These are phyloP conservation scores for Puya raimondii DNA, from an alignment of 176 grass and related monocot genomes.

Conservation along the genomic window DNA sequence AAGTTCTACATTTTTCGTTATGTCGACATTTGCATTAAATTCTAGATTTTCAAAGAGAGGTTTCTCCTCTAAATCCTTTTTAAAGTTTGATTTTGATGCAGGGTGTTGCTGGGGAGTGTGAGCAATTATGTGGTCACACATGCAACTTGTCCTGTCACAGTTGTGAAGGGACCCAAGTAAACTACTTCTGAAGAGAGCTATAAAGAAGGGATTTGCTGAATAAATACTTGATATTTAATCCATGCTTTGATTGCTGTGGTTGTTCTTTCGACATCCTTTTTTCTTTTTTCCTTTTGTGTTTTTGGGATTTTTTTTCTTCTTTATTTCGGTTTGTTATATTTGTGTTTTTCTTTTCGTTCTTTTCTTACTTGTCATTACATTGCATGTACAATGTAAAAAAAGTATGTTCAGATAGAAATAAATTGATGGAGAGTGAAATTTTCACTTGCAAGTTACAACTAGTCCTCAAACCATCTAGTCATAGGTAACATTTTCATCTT, in stretches of 20 bases:
- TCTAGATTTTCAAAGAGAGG: background rate
- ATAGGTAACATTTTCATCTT: too few species aligned
- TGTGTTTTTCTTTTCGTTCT: background rate
- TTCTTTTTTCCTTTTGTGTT: background rate
- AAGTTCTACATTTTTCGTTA: background rate
- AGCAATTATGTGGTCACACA: conserved; percentile 79
- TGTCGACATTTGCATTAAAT: too few species aligned
- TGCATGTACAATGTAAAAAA: background rate
- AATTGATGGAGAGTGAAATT: background rate
- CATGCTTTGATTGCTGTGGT: background rate
- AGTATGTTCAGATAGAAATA: background rate
- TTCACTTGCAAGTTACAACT: too few species aligned
- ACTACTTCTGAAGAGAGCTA: conserved; percentile 7
- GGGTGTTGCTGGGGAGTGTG: conserved; percentile 71
- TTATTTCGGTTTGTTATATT: background rate
- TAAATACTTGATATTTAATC: background rate
- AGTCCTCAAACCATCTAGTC: too few species aligned
- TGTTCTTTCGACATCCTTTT: background rate
- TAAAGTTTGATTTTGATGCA: conserved; percentile 21
- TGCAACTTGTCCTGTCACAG: conserved; percentile 69
- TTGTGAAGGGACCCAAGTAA: conserved; percentile 32
- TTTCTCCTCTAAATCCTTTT: conserved; percentile 13
- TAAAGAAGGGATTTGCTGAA: background rate
- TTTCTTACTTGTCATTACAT: background rate
- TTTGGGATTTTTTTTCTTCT: background rate